phyloP scores from a whole-genome alignment of 176 grass and related monocot species.

The Musa troglodytarum region DNA sequence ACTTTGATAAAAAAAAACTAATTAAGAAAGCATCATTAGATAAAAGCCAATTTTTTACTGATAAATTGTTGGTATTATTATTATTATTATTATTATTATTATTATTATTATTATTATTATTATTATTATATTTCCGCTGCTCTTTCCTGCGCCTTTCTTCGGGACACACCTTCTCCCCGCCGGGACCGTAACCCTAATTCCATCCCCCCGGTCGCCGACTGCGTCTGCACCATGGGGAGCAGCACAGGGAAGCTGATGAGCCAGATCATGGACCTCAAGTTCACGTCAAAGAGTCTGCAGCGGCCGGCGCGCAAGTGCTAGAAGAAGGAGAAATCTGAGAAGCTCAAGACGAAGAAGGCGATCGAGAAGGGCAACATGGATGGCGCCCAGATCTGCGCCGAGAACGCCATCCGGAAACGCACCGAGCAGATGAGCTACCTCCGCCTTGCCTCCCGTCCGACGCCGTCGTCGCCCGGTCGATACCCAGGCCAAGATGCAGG shows the following conservation, averaged over 20 bases:
- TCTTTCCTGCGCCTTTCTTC: too few relatives aligned
- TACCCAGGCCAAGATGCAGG: slow-evolving; percentile 96
- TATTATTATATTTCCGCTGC: too few relatives aligned
- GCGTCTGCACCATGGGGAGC: slow-evolving; percentile 30
- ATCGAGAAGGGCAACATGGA: too few relatives aligned
- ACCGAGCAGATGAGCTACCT: slow-evolving; percentile 93
- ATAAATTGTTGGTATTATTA: too few relatives aligned
- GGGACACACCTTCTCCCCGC: too few relatives aligned
- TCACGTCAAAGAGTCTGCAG: slow-evolving; percentile 85
- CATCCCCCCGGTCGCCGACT: too few relatives aligned
- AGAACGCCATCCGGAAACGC: slow-evolving; percentile 94
- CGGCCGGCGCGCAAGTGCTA: slow-evolving; percentile 79
- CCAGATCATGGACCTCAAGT: slow-evolving; percentile 40
- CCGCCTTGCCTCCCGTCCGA: slow-evolving; percentile 50
- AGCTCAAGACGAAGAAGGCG: slow-evolving; percentile 86
- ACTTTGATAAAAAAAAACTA: too few relatives aligned
- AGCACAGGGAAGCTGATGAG: slow-evolving; percentile 60
- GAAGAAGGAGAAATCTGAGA: slow-evolving; percentile 90
- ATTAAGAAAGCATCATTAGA: too few relatives aligned
- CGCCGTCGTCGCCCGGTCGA: slow-evolving; percentile 46
- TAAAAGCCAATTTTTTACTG: too few relatives aligned
- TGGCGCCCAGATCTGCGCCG: slow-evolving; percentile 71
- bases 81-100: too few relatives aligned
- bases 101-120: too few relatives aligned
- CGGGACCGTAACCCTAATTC: too few relatives aligned